A percentile compares a stretch with the other conserved stretches of the same genome.
phyloP scores from a whole-genome alignment of 2,329 filamentous ascomycete genomes.

The Cladosporium cucumerinum region DNA sequence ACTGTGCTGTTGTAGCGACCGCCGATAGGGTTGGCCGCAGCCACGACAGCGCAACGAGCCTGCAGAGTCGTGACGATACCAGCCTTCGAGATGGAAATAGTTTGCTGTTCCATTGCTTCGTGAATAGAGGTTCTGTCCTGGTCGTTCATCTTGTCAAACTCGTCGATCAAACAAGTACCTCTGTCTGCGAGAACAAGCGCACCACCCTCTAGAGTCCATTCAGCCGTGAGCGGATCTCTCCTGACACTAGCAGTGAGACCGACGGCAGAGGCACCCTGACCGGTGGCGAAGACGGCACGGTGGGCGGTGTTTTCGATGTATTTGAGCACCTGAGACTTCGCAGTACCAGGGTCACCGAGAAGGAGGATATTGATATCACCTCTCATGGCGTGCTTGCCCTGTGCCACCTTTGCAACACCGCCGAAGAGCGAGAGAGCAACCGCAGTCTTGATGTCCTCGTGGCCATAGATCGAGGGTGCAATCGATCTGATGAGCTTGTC shows the following conservation, averaged over 20 bases:
- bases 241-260: slow-evolving; percentile 96
- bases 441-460: slow-evolving; percentile 95
- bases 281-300: slow-evolving; percentile 93
- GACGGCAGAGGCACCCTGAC: slow-evolving; percentile 93
- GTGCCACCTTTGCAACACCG: slow-evolving; percentile 86
- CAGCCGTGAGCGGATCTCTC: slow-evolving; percentile 88
- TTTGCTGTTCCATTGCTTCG: slow-evolving; percentile 99
- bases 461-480: slow-evolving; percentile 95
- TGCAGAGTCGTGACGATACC: slow-evolving; percentile 97
- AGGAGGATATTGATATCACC: slow-evolving; percentile 98
- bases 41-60: slow-evolving; percentile 92
- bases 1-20: slow-evolving; percentile 96
- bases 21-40: slow-evolving; percentile 92
- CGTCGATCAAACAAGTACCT: slow-evolving; percentile 93
- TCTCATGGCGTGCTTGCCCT: slow-evolving; percentile 83
- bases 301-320: slow-evolving; percentile 98
- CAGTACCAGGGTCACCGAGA: slow-evolving; percentile 93
- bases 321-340: slow-evolving; percentile 96
- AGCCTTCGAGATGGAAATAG: slow-evolving; percentile 97
- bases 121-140: slow-evolving; percentile 97
- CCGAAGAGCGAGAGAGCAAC: slow-evolving; percentile 92
- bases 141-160: slow-evolving; percentile 99
- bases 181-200: slow-evolving; percentile 92
- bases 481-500: slow-evolving; percentile 92
- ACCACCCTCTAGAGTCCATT: slow-evolving; percentile 97